phyloP scores from a whole-genome alignment of 202 grass and related monocot genomes.

The Digitaria exilis region DNA sequence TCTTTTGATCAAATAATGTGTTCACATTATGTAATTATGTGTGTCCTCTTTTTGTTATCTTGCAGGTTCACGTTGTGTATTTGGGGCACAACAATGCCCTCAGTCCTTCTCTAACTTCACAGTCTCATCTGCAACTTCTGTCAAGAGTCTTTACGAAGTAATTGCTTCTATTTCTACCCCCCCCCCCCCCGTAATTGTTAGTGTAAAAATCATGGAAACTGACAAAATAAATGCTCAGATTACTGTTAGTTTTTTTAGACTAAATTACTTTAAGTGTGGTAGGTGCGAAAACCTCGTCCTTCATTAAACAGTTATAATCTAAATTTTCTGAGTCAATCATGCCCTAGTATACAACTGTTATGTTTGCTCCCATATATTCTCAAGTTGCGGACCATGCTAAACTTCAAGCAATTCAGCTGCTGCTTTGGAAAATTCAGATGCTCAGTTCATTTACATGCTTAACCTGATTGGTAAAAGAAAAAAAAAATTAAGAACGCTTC shows the following conservation, averaged over 20 bases:
- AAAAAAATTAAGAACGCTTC: conserved; percentile 22
- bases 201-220: neutral
- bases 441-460: neutral
- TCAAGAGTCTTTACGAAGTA: conserved; percentile 80
- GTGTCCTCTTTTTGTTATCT: conserved; percentile 45
- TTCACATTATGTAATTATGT: conserved; percentile 17
- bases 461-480: neutral
- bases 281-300: neutral
- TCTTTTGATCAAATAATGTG: conserved; percentile 40
- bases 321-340: neutral
- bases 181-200: conserved; percentile 15
- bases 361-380: neutral
- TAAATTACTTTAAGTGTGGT: no score
- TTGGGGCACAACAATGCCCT: conserved; percentile 66
- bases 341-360: neutral
- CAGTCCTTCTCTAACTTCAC: conserved; percentile 67
- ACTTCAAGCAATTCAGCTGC: conserved; percentile 9
- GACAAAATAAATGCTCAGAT: conserved; percentile 3
- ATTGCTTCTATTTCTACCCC: conserved; percentile 27
- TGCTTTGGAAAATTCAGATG: neutral
- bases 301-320: neutral
- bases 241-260: no score
- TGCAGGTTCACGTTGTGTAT: conserved; percentile 97
- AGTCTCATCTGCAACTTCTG: conserved; percentile 71
- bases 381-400: conserved; percentile 1